phyloP scores from a whole-genome alignment of 352 stramenopile genomes.

The Phytophthora fragariaefolia region DNA sequence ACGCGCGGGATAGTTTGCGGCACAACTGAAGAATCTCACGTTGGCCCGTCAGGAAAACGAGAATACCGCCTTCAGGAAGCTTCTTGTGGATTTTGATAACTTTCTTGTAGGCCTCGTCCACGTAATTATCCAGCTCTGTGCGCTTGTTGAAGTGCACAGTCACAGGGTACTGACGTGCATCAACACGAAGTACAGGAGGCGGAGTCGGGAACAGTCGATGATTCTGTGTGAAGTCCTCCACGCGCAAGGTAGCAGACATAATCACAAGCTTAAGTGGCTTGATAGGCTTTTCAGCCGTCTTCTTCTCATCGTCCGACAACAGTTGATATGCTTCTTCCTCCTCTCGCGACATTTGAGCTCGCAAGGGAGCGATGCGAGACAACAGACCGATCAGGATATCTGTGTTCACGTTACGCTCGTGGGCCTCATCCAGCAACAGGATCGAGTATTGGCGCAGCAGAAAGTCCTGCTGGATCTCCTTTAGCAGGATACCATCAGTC shows the following conservation, averaged over 20 bases:
- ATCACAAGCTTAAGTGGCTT: slow-evolving; percentile 89
- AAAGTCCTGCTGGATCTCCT: slow-evolving; percentile 94
- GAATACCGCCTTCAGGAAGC: slow-evolving; percentile 95
- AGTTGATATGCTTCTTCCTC: slow-evolving; percentile 62
- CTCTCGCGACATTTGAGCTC: slow-evolving; percentile 86
- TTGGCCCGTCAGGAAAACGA: slow-evolving; percentile 99
- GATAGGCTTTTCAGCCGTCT: slow-evolving; percentile 60
- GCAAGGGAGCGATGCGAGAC: slow-evolving; percentile 93
- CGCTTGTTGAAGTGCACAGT: slow-evolving; percentile 98
- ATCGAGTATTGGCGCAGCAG: slow-evolving; percentile 83
- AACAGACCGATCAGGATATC: slow-evolving; percentile 97
- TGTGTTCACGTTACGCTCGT: slow-evolving; percentile 97
- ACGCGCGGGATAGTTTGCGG: slow-evolving; percentile 66
- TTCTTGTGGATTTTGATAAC: slow-evolving; percentile 97
- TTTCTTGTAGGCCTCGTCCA: slow-evolving; percentile 96
- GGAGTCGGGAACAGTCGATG: slow-evolving; percentile 90
- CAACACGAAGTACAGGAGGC: slow-evolving; percentile 94
- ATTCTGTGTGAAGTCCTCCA: slow-evolving; percentile 98
- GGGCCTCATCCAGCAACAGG: slow-evolving; percentile 94
- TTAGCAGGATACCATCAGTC: slow-evolving; percentile 99
- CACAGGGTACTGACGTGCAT: slow-evolving; percentile 96
- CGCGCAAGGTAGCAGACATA: slow-evolving; percentile 98
- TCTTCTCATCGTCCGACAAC: slow-evolving; percentile 51
- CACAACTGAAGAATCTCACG: slow-evolving; percentile 95
- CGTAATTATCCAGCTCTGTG: slow-evolving; percentile 98